Conservation (phyloP, 805 yeast genomes). For the Candida tibetensis region DNA sequence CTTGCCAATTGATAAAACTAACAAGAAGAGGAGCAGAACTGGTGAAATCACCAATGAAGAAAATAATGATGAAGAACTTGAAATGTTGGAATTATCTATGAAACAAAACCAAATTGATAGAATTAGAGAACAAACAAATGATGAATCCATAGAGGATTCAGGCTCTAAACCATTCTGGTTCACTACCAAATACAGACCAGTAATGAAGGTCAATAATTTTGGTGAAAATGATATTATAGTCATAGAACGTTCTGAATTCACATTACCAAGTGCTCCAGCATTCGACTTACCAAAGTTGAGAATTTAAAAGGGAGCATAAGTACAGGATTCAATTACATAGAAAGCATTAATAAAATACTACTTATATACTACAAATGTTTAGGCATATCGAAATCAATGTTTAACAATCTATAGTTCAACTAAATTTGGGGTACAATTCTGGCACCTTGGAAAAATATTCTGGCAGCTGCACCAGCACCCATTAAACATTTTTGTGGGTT, state of each 20-base stretch:
- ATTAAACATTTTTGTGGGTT: conserved; percentile 52
- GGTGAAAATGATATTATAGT: conserved; percentile 59
- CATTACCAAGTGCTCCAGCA: conserved; percentile 58
- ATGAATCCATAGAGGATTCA: conserved; percentile 22
- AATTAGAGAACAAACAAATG: conserved; percentile 38
- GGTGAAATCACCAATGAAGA: conserved; percentile 37
- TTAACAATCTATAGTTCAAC: background rate
- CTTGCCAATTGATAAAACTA: conserved; percentile 43
- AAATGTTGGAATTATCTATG: conserved; percentile 23
- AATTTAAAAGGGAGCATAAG: conserved; percentile 38
- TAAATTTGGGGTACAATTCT: conserved; percentile 41
- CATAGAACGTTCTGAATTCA: conserved; percentile 70
- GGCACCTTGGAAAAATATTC: conserved; percentile 67
- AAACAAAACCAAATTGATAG: conserved; percentile 30
- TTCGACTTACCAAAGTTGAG: conserved; percentile 58
- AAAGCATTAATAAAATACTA: too few relatives aligned
- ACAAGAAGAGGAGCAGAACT: conserved; percentile 43
- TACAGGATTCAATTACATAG: too few relatives aligned
- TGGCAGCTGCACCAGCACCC: conserved; percentile 65
- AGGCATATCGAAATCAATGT: background rate
- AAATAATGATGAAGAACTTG: conserved; percentile 22
- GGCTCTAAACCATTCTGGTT: conserved; percentile 59
- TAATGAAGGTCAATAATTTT: conserved; percentile 59
- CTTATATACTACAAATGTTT: background rate
- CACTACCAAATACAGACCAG: conserved; percentile 70